A percentile compares a stretch with the other conserved stretches of the same genome.
These are phyloP conservation scores for Globisporangium perplexum DNA, from an alignment of 352 stramenopile species.

Conservation along the genomic window DNA sequence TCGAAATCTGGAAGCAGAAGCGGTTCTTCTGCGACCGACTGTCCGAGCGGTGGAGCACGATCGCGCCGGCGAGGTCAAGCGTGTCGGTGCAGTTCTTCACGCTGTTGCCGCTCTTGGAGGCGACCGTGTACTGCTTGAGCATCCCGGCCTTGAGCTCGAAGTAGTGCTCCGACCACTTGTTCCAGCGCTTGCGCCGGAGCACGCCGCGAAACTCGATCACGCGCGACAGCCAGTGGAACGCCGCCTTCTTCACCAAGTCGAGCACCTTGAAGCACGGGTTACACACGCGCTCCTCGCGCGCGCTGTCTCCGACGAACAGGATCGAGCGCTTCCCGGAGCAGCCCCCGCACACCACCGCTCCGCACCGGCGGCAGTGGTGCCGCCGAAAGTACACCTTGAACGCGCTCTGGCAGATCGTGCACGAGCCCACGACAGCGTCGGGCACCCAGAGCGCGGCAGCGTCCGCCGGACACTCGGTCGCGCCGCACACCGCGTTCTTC, in stretches of 20 bases:
- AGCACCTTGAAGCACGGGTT: constrained; percentile 63
- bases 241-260: constrained; percentile 53
- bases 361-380: constrained; percentile 79
- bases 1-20: constrained; percentile 82
- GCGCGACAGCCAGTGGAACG: constrained; percentile 59
- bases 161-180: constrained; percentile 83
- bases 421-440: constrained; percentile 56
- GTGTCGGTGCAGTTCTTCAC: constrained; percentile 51
- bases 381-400: constrained; percentile 78
- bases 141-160: constrained; percentile 72
- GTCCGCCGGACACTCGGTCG: constrained; percentile 38
- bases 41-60: constrained; percentile 76
- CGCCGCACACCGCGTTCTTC: constrained; percentile 15
- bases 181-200: constrained; percentile 56
- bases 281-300: constrained; percentile 63
- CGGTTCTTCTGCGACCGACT: constrained; percentile 61
- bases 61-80: constrained; percentile 64
- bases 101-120: constrained; percentile 19
- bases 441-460: constrained; percentile 73
- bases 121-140: constrained; percentile 72
- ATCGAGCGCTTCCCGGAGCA: constrained; percentile 65
- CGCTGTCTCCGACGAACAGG: constrained; percentile 65
- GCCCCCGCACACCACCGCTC: constrained; percentile 68
- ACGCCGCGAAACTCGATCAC: constrained; percentile 69
- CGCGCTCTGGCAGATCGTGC: constrained; percentile 53